These are phyloP conservation scores for cucumber (Cucumis sativus) DNA, from an alignment of 306 rosid species.

Conservation along the genomic window Cucumber_9930_V3 NC_026655.2:19650501-19651000, in stretches of 20 bases:
- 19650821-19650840: neutral
- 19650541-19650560: too few species aligned
- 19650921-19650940: neutral
- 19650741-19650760: neutral
- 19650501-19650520: too few species aligned
- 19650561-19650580: too few species aligned
- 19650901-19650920: neutral
- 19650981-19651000: neutral
- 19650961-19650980: neutral
- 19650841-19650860: neutral
- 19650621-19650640: neutral
- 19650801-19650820: neutral
- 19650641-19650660: neutral
- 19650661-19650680: neutral
- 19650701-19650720: neutral
- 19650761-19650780: conserved; percentile 4
- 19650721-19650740: neutral
- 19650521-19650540: too few species aligned
- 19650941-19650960: neutral
- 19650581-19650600: too few species aligned
- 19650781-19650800: neutral
- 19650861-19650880: neutral
- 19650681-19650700: neutral
- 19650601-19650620: neutral
- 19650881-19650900: too few species aligned